Evolutionary conservation across 164 flowering plant species (phyloP), one percentile per base, ranked within the genome.

Genomic region (Vitis labrusca): DNA sequence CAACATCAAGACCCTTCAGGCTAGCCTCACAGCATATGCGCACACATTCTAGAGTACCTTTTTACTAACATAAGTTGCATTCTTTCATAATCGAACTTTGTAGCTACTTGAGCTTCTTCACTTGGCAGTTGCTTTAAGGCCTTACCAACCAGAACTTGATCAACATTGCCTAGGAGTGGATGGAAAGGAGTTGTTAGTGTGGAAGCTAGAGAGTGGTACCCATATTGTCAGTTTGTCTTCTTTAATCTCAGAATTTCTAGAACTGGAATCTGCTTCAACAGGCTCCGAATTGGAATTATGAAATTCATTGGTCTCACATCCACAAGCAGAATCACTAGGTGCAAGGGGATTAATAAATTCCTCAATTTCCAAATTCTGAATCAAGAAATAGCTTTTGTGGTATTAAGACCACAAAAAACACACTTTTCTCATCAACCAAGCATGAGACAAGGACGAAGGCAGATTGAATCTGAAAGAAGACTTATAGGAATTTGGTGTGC

Each of bases 291-390:
- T 17, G 19, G 19, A 17, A 17, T 17, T 17, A 17, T 17, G 16
- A 55, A 55, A 8, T 52, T 68, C 76, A 69, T 76, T 66, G 44
- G 61, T 66, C 71, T 75, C 85, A 72, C 49, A 72, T 58, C 48
- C 80, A 72, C 57, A 63, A 7, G 9, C 78, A 73, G 81, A 74
- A 66, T 50, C 76, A 52, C 73, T 69, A 52, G 76, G 68, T 69
- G 77, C 56, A 5, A 71, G 67, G 58, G 80, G 77, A 63, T 68
- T 74, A 30, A 84, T 81, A 10, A 76, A 64, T 59, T 86, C 89
- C 78, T 81, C 88, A 48, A 72, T 63, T 29, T 69, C 90, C 93
- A 89, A 89, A 10, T 9, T 23, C 19, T 5, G 64, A n/a, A 12
- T 17, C 4, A 10, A 65, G 56, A 61, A 32, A 4, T 14, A 19